Evolutionary conservation across 75 land plant genomes (phyloP), one percentile per base, ranked within the genome.

Genomic region (Pseudotsuga menziesii): DNA sequence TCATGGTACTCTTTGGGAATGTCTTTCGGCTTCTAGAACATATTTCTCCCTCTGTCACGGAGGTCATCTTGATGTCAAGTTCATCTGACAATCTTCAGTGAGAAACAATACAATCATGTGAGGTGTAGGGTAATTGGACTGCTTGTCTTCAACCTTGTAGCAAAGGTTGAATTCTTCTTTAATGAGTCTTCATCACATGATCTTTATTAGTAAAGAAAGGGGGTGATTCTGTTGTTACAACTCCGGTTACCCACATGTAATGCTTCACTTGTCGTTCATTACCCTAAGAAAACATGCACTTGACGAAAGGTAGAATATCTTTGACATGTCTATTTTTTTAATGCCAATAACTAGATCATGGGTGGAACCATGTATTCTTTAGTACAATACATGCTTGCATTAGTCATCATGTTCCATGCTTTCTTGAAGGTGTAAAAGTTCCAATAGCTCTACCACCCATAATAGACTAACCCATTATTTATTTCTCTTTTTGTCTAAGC

Each of bases 331-430:
- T 4, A 27, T 66, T 66, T 39, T 39, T 15, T 36, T 19, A 19
- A 19, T 67, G 71, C 8, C 39, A 67, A 44, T 67, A 39, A 67
- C 44, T 3, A 67, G 71, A 39, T 26, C 39, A n/a, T n/a, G n/a
- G 39, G 71, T 67, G 71, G 71, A 67, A 19, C 71, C 41, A 19
- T 48, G 20, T n/a, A n/a, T 67, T 67, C 11, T 67, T 32, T 67
- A 67, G 44, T 67, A 67, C 22, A 67, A 67, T 20, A 39, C 48
- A 67, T 67, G 71, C 71, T 35, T 39, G 8, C 44, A 39, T 67
- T 48, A 67, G 20, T 67, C n/a, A 4, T 67, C 48, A 67, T 67
- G 71, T 3, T 35, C 39, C 71, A 67, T 67, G 71, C 52, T 36
- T 14, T 67, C 48, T 39, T 67, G 44, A 36, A 67, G 71, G 39